A percentile compares a stretch with the other conserved stretches of the same genome.
Evolutionary conservation across 2,329 filamentous ascomycete species (phyloP).

Genomic region (Aspergillus sojae): DNA sequence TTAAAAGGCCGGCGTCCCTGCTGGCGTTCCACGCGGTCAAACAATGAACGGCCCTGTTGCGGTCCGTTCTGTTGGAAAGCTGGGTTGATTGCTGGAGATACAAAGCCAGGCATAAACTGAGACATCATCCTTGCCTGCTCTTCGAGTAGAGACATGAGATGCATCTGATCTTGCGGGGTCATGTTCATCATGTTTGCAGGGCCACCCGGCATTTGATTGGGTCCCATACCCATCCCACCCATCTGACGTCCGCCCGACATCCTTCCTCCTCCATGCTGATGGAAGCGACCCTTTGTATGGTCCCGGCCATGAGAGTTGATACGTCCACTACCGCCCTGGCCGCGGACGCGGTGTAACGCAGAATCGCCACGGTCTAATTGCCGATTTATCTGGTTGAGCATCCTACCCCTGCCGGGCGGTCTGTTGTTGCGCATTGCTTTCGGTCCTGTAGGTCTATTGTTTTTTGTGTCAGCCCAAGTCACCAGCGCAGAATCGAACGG

Average conservation of each 20-base stretch:
- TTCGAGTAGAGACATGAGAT: slow-evolving; percentile 76
- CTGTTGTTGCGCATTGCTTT: slow-evolving; percentile 86
- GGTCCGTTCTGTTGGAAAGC: slow-evolving; percentile 53
- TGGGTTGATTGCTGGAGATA: slow-evolving; percentile 56
- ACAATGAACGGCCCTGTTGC: slow-evolving; percentile 64
- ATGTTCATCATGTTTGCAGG: slow-evolving; percentile 52
- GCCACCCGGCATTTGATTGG: slow-evolving; percentile 41
- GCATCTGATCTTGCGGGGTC: slow-evolving; percentile 70
- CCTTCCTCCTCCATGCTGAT: slow-evolving; percentile 43
- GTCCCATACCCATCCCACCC: slow-evolving; percentile 45
- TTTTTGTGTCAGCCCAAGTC: slow-evolving; percentile 41
- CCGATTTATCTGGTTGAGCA: slow-evolving; percentile 83
- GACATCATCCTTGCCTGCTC: slow-evolving; percentile 87
- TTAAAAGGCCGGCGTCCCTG: slow-evolving; percentile 56
- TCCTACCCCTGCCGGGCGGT: slow-evolving; percentile 69
- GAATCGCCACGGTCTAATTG: slow-evolving; percentile 79
- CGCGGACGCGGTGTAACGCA: slow-evolving; percentile 78
- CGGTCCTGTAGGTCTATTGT: slow-evolving; percentile 80
- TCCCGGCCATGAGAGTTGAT: slow-evolving; percentile 78
- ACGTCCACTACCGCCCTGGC: slow-evolving; percentile 68
- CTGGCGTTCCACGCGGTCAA: slow-evolving; percentile 66
- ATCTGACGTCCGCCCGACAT: slow-evolving; percentile 52
- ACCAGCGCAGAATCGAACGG: background rate
- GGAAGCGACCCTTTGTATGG: slow-evolving; percentile 68
- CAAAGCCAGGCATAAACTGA: slow-evolving; percentile 63